Percentiles rank a stretch among this genome's conserved stretches.
phyloP scores from a whole-genome alignment of 1,284 basidiomycete species.

The Melampsora occidentalis region DNA sequence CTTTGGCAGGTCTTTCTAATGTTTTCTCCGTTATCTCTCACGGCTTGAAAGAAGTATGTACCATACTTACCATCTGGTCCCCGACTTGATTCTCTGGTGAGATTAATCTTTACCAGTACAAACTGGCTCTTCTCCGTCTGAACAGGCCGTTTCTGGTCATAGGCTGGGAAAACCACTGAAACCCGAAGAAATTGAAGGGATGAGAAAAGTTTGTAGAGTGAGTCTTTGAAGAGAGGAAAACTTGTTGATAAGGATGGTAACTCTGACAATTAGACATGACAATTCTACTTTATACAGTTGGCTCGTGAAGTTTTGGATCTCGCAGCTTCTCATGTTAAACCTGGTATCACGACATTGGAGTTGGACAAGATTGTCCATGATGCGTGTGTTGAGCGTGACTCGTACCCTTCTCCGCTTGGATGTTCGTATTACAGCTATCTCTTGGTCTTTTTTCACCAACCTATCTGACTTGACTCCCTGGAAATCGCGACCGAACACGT shows the following conservation, averaged over 20 bases:
- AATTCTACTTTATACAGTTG: constrained; percentile 60
- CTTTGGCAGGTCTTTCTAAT: constrained; percentile 32
- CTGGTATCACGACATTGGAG: constrained; percentile 92
- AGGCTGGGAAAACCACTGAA: constrained; percentile 54
- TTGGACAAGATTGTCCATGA: constrained; percentile 88
- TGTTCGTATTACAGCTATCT: constrained; percentile 53
- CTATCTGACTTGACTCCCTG: not conserved
- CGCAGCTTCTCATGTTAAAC: constrained; percentile 75
- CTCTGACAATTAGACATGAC: constrained; percentile 42
- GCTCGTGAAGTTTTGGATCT: constrained; percentile 86
- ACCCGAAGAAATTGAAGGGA: constrained; percentile 69
- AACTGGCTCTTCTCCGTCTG: constrained; percentile 38
- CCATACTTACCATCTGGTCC: not conserved
- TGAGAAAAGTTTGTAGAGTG: constrained; percentile 72
- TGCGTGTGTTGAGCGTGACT: constrained; percentile 81
- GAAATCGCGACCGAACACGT: too few relatives aligned
- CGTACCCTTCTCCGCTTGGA: constrained; percentile 91
- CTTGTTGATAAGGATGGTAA: too few relatives aligned
- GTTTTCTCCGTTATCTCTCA: constrained; percentile 40
- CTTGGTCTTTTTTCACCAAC: not conserved
- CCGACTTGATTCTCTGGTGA: not conserved
- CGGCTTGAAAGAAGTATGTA: constrained; percentile 39
- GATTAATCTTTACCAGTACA: constrained; percentile 16
- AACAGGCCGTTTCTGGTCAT: constrained; percentile 40
- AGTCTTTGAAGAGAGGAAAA: constrained; percentile 50